Evolutionary conservation across 306 rosid genomes (phyloP).

Genomic region (Casuarina glauca): DNA sequence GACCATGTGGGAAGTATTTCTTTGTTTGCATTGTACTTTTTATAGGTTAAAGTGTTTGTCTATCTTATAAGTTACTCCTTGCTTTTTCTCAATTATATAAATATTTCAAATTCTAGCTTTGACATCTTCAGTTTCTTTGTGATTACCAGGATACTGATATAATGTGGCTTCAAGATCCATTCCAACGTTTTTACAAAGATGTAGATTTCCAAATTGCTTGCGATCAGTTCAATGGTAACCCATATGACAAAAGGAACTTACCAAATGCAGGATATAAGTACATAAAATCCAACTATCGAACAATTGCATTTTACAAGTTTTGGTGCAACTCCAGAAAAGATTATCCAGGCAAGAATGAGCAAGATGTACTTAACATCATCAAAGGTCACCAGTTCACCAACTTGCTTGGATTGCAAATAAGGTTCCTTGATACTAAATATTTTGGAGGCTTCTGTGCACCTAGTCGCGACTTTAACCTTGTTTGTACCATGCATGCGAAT

Average conservation of each 20-base stretch:
- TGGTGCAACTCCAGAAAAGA: conserved; percentile 56
- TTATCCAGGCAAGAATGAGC: conserved; percentile 56
- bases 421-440: conserved; percentile 59
- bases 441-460: conserved; percentile 80
- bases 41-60: too few relatives aligned
- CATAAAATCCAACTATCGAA: conserved; percentile 53
- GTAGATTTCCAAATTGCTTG: conserved; percentile 86
- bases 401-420: conserved; percentile 38
- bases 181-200: conserved; percentile 44
- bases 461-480: conserved; percentile 43
- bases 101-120: not conserved
- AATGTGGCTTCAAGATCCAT: conserved; percentile 89
- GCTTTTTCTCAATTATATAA: too few relatives aligned
- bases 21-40: too few relatives aligned
- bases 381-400: conserved; percentile 40
- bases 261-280: conserved; percentile 83
- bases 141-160: conserved; percentile 68
- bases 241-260: conserved; percentile 33
- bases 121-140: not conserved
- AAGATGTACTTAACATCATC: conserved; percentile 73
- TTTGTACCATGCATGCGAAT: conserved; percentile 84
- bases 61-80: too few relatives aligned
- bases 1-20: too few relatives aligned
- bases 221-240: conserved; percentile 48
- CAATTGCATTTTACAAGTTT: conserved; percentile 62